Percentiles rank a stretch among this genome's conserved stretches.
Conservation (phyloP, 371 early-diverging fungal species). For the Sporodiniella umbellata region DNA sequence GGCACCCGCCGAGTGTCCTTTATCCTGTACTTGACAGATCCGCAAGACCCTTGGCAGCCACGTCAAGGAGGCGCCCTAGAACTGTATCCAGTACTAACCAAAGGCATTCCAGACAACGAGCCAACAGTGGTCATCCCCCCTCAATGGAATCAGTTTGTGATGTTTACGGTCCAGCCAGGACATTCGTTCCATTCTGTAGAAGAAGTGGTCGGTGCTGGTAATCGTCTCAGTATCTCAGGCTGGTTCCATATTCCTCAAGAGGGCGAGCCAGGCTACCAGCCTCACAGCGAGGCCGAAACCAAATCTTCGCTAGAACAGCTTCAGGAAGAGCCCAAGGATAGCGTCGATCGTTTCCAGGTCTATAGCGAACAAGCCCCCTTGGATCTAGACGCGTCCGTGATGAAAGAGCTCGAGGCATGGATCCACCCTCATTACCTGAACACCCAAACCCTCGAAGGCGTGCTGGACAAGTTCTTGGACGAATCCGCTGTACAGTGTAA, state of each 20-base stretch:
- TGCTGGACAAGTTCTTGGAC: slow-evolving; percentile 61
- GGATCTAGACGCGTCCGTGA: slow-evolving; percentile 16
- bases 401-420: slow-evolving; percentile 47
- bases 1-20: slow-evolving; percentile 72
- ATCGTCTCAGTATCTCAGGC: slow-evolving; percentile 67
- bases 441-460: slow-evolving; percentile 34
- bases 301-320: slow-evolving; percentile 53
- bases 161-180: slow-evolving; percentile 78
- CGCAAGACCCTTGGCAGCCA: slow-evolving; percentile 56
- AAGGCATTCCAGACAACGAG: slow-evolving; percentile 59
- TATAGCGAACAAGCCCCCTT: slow-evolving; percentile 13
- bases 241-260: slow-evolving; percentile 75
- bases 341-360: background rate
- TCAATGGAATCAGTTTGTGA: slow-evolving; percentile 70
- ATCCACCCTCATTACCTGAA: slow-evolving; percentile 67
- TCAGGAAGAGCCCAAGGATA: slow-evolving; percentile 7
- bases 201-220: slow-evolving; percentile 61
- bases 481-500: slow-evolving; percentile 67
- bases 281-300: slow-evolving; percentile 17
- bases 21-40: slow-evolving; percentile 69
- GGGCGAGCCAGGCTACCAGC: slow-evolving; percentile 56
- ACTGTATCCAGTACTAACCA: slow-evolving; percentile 62
- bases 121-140: slow-evolving; percentile 63
- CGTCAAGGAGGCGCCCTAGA: slow-evolving; percentile 70
- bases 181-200: slow-evolving; percentile 76